phyloP scores from a whole-genome alignment of 257 asterid species.

The Solanum boliviense region DNA sequence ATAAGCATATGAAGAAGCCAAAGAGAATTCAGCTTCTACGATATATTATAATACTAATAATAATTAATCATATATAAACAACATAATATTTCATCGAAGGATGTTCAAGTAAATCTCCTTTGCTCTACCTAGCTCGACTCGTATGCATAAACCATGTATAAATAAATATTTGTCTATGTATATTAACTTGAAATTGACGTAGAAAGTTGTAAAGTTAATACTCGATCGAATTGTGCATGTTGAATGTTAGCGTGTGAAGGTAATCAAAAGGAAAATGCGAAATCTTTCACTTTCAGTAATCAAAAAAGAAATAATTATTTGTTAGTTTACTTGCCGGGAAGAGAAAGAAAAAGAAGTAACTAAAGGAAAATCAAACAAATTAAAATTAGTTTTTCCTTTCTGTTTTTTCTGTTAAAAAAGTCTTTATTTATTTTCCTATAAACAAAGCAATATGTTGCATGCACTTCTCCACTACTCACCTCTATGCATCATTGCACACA shows the following conservation, averaged over 20 bases:
- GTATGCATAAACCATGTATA: too few relatives aligned
- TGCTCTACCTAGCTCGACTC: neutral
- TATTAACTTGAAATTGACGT: neutral
- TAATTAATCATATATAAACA: too few relatives aligned
- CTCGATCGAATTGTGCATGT: neutral
- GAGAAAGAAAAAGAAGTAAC: constrained; percentile 6
- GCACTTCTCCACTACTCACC: constrained; percentile 13
- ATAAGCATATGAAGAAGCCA: too few relatives aligned
- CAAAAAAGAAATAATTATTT: neutral
- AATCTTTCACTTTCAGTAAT: constrained; percentile 10
- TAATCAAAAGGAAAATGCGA: neutral
- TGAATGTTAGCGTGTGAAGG: neutral
- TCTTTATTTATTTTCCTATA: neutral
- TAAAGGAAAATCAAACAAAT: neutral
- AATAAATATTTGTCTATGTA: neutral
- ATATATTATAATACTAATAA: too few relatives aligned
- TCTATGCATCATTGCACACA: constrained; percentile 24
- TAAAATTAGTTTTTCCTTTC: neutral
- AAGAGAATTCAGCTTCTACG: too few relatives aligned
- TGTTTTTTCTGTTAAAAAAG: neutral
- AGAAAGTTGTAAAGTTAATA: neutral
- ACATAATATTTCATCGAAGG: neutral
- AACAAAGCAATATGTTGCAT: constrained; percentile 18
- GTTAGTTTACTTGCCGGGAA: constrained; percentile 18
- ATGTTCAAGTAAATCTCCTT: neutral